These are phyloP conservation scores for Rhynchosporium graminicola DNA, from an alignment of 2,329 filamentous ascomycete species.

Conservation along the genomic window DNA sequence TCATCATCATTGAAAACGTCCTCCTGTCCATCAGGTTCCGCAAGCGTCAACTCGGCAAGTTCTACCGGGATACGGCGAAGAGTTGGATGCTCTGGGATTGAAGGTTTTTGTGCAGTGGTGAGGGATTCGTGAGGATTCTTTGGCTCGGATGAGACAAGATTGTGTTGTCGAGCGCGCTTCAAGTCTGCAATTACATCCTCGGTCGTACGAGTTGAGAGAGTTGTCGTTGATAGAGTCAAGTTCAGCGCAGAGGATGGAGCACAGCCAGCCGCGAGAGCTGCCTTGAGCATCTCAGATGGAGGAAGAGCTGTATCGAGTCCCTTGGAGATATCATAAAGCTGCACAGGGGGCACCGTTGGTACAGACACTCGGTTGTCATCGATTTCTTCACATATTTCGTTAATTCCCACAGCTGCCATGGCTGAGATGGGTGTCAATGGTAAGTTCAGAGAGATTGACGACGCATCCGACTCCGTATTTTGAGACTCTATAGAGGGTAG, in stretches of 20 bases:
- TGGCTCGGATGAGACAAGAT: neutral
- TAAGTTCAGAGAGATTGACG: neutral
- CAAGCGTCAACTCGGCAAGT: neutral
- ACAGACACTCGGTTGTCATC: neutral
- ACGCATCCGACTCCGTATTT: neutral
- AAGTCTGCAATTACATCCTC: slow-evolving; percentile 39
- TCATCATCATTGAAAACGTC: slow-evolving; percentile 30
- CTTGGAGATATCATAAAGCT: neutral
- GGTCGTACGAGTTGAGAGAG: slow-evolving; percentile 33
- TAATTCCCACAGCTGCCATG: neutral
- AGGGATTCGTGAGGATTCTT: neutral
- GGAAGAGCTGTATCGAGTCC: neutral
- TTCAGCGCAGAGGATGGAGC: neutral
- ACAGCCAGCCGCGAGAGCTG: slow-evolving; percentile 10
- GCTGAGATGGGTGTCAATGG: neutral
- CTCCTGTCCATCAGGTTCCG: slow-evolving; percentile 25
- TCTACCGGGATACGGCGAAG: slow-evolving; percentile 1
- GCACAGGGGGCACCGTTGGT: neutral
- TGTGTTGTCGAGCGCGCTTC: slow-evolving; percentile 7
- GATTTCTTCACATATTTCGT: neutral
- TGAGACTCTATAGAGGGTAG: neutral
- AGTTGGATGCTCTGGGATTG: neutral
- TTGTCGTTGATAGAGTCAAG: slow-evolving; percentile 14
- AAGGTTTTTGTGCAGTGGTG: neutral
- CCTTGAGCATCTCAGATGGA: neutral